Evolutionary conservation across 257 asterid genomes (phyloP).

Genomic region (Knoxia roxburghii): DNA sequence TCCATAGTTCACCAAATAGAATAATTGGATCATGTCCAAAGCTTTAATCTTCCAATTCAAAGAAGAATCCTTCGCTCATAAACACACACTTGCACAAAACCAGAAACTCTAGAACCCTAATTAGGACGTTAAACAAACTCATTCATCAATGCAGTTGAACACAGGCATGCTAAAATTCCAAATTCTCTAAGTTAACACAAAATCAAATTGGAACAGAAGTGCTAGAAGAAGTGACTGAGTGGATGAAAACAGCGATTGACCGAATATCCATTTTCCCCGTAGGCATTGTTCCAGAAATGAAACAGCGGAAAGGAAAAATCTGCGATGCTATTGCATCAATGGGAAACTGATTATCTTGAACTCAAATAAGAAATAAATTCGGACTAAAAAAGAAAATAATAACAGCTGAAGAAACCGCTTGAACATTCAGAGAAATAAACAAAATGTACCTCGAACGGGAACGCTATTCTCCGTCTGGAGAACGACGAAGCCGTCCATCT

Average conservation of each 20-base stretch:
- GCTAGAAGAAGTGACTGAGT: neutral
- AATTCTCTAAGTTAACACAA: neutral
- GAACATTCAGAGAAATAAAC: neutral
- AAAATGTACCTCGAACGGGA: slow-evolving; percentile 30
- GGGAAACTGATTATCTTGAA: neutral
- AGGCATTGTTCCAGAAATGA: neutral
- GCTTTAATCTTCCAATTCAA: neutral
- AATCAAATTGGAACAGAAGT: neutral
- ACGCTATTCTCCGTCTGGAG: slow-evolving; percentile 26
- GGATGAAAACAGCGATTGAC: neutral
- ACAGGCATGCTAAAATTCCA: neutral
- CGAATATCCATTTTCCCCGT: neutral
- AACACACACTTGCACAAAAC: neutral
- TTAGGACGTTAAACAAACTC: neutral
- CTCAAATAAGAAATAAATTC: neutral
- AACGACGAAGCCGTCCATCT: slow-evolving; percentile 25
- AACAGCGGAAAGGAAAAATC: neutral
- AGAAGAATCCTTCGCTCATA: neutral
- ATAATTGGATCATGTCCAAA: neutral
- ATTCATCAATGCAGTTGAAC: neutral
- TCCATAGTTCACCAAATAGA: neutral
- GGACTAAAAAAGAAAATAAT: neutral
- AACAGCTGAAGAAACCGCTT: neutral
- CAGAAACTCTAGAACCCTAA: slow-evolving; percentile 1
- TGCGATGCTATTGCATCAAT: neutral